These are phyloP conservation scores for Stentor coeruleus DNA, from an alignment of 73 alveolate species.

Conservation along the genomic window DNA sequence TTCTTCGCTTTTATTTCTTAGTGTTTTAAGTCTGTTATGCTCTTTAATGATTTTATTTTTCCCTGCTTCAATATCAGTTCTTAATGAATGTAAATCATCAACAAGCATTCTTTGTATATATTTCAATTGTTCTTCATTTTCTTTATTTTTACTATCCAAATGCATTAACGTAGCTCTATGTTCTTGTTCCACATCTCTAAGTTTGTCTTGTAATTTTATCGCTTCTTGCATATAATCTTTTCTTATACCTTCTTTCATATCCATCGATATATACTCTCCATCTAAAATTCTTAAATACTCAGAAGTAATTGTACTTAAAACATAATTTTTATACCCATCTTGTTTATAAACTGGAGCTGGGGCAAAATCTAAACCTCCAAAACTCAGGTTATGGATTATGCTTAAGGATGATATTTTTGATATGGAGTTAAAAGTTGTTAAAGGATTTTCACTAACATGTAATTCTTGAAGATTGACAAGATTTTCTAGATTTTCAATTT, in stretches of 20 bases:
- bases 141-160: conserved; percentile 54
- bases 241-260: conserved; percentile 37
- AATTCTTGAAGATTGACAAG: conserved; percentile 41
- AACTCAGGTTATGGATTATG: conserved; percentile 27
- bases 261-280: conserved; percentile 29
- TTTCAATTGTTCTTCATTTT: conserved; percentile 57
- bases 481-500: conserved; percentile 35
- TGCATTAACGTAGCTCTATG: conserved; percentile 45
- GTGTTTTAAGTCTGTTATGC: conserved; percentile 33
- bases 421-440: conserved; percentile 37
- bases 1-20: conserved; percentile 44
- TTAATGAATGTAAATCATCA: conserved; percentile 46
- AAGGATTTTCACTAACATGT: conserved; percentile 41
- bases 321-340: conserved; percentile 47
- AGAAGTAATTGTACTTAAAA: conserved; percentile 40
- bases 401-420: conserved; percentile 37
- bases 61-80: conserved; percentile 62
- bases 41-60: conserved; percentile 42
- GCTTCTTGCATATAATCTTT: conserved; percentile 50
- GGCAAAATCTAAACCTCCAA: conserved; percentile 42
- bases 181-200: conserved; percentile 53
- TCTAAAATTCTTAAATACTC: conserved; percentile 47
- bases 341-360: conserved; percentile 51
- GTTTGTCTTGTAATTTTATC: conserved; percentile 43
- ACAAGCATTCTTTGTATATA: conserved; percentile 42